phyloP scores from a whole-genome alignment of 2,329 filamentous ascomycete species.

The Conoideocrella luteorostrata region DNA sequence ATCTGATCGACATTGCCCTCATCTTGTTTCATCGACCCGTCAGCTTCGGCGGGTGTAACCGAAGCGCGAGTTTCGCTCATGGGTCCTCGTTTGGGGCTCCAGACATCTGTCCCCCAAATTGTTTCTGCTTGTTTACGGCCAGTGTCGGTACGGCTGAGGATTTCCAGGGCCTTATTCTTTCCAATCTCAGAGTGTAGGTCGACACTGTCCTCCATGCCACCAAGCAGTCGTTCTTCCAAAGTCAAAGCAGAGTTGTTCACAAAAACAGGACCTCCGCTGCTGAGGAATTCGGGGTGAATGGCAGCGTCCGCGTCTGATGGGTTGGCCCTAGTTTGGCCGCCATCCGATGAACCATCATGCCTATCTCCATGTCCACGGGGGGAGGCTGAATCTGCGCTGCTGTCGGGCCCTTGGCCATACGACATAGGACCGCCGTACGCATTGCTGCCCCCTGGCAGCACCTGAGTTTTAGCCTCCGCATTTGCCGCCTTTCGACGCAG shows the following conservation, averaged over 20 bases:
- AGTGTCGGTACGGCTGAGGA: constrained; percentile 42
- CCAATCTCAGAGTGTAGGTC: constrained; percentile 38
- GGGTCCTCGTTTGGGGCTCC: constrained; percentile 29
- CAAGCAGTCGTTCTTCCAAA: constrained; percentile 45
- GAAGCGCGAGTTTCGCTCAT: constrained; percentile 19
- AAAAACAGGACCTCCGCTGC: constrained; percentile 35
- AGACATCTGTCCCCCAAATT: constrained; percentile 45
- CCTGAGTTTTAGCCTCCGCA: constrained; percentile 41
- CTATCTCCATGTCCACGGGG: constrained; percentile 1
- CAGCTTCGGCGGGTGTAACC: constrained; percentile 21
- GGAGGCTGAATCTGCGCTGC: constrained; percentile 12
- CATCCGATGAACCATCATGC: not conserved
- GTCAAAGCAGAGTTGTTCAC: constrained; percentile 34
- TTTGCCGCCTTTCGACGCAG: constrained; percentile 65
- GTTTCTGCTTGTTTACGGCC: constrained; percentile 45
- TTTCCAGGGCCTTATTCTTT: constrained; percentile 46
- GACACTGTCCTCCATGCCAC: constrained; percentile 38
- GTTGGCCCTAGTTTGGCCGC: constrained; percentile 26
- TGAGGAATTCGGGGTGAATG: constrained; percentile 38
- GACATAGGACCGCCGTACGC: constrained; percentile 20
- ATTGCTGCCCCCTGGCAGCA: constrained; percentile 5
- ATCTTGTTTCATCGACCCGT: constrained; percentile 29
- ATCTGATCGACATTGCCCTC: constrained; percentile 47
- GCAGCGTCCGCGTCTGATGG: constrained; percentile 33
- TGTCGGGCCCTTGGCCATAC: constrained; percentile 14